Conservation (phyloP, 1,284 basidiomycete species). For the Sanghuangporus sanghuang region DNA sequence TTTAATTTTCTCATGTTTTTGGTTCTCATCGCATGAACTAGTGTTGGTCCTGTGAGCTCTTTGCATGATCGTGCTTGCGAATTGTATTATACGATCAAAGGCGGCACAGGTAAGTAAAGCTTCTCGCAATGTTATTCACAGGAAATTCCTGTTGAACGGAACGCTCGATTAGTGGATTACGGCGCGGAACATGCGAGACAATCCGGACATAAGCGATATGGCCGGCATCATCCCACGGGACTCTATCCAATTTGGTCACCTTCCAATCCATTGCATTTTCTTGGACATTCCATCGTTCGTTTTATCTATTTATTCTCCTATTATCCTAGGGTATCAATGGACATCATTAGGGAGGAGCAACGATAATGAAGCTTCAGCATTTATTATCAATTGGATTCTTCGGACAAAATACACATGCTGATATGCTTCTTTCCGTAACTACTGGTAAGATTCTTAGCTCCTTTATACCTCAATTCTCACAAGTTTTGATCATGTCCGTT, state of each 20-base stretch:
- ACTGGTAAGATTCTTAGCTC: conserved; percentile 29
- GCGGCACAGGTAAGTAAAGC: conserved; percentile 37
- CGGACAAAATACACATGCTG: conserved; percentile 28
- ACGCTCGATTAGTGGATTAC: conserved; percentile 33
- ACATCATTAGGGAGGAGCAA: conserved; percentile 39
- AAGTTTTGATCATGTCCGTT: background rate
- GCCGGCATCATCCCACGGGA: conserved; percentile 34
- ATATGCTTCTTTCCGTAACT: conserved; percentile 44
- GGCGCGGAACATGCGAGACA: conserved; percentile 32
- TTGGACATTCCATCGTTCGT: conserved; percentile 49
- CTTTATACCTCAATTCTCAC: background rate
- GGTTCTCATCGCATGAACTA: conserved; percentile 18
- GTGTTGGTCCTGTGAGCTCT: conserved; percentile 48
- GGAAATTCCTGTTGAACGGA: background rate
- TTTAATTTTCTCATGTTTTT: background rate
- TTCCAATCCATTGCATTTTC: conserved; percentile 42
- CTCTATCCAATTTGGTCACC: conserved; percentile 47
- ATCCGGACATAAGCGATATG: conserved; percentile 39
- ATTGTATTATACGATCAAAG: conserved; percentile 45
- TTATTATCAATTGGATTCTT: conserved; percentile 39
- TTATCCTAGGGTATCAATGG: background rate
- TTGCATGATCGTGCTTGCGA: conserved; percentile 57
- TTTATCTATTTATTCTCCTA: background rate
- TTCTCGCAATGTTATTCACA: background rate
- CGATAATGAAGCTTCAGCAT: conserved; percentile 43